These are phyloP conservation scores for Aspergillus brunneoviolaceus DNA, from an alignment of 2,329 filamentous ascomycete genomes.

Conservation along the genomic window DNA sequence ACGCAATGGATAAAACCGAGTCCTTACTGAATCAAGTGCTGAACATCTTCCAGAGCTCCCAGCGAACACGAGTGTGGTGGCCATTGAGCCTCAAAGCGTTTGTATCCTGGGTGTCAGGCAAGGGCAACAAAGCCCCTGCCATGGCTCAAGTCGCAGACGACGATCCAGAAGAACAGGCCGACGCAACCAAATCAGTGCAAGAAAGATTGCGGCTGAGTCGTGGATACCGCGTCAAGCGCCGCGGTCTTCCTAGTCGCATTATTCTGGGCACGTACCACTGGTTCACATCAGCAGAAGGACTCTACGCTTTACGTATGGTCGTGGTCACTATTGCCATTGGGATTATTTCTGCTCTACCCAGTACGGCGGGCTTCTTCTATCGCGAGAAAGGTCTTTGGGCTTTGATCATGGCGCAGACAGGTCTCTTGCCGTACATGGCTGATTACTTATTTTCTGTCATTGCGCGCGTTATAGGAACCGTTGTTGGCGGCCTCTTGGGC, in stretches of 20 bases:
- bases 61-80: conserved; percentile 43
- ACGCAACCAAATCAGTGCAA: conserved; percentile 36
- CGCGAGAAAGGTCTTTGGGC: conserved; percentile 55
- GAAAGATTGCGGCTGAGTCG: conserved; percentile 40
- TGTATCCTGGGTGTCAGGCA: conserved; percentile 40
- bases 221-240: conserved; percentile 27
- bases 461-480: conserved; percentile 43
- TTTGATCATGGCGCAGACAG: conserved; percentile 53
- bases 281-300: conserved; percentile 36
- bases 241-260: conserved; percentile 27
- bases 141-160: conserved; percentile 27
- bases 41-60: conserved; percentile 38
- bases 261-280: conserved; percentile 39
- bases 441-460: conserved; percentile 52
- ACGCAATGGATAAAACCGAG: conserved; percentile 8
- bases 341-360: conserved; percentile 46
- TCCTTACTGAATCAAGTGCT: conserved; percentile 39
- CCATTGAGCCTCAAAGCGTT: conserved; percentile 44
- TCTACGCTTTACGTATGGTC: conserved; percentile 52
- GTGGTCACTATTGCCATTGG: conserved; percentile 47
- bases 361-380: conserved; percentile 52
- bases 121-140: conserved; percentile 23
- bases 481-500: conserved; percentile 50
- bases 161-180: background rate
- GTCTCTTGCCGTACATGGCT: conserved; percentile 51